Percentiles rank a stretch among this genome's conserved stretches.
Conservation (phyloP, 306 rosid genomes). For the Prinsepia uniflora region DNA sequence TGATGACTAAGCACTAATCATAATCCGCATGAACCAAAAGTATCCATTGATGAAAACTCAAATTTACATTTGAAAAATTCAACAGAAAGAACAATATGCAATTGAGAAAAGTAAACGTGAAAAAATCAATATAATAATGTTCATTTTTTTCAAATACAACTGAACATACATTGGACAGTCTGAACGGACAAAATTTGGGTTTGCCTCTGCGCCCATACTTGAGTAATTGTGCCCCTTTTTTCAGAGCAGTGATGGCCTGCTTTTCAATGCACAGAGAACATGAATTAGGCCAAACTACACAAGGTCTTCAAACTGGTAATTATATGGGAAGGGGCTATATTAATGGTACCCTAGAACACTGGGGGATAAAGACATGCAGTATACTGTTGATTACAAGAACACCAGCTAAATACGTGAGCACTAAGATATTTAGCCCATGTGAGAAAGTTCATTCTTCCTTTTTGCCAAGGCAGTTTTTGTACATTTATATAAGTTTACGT, state of each 20-base stretch:
- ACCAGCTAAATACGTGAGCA: not conserved
- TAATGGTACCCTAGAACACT: not conserved
- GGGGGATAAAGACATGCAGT: not conserved
- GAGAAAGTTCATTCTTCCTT: not conserved
- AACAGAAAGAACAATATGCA: not conserved
- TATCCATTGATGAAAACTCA: not conserved
- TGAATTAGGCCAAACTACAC: constrained; percentile 9
- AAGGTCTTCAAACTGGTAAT: not conserved
- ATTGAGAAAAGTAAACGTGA: not conserved
- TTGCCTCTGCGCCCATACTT: constrained; percentile 98
- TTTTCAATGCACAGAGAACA: constrained; percentile 19
- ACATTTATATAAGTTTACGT: not conserved
- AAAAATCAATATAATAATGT: not conserved
- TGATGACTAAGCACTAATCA: not conserved
- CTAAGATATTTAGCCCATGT: not conserved
- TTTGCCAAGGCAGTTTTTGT: not conserved
- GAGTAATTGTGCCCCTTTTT: constrained; percentile 87
- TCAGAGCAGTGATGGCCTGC: constrained; percentile 93
- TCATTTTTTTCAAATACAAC: constrained; percentile 1
- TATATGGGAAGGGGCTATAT: not conserved
- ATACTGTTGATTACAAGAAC: not conserved
- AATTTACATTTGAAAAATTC: not conserved
- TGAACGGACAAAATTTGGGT: constrained; percentile 92
- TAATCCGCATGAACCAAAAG: not conserved
- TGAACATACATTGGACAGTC: constrained; percentile 81